Evolutionary conservation across 208 protist species (phyloP), one percentile per base, ranked within the genome.

Genomic region (Leishmania aethiopica): DNA sequence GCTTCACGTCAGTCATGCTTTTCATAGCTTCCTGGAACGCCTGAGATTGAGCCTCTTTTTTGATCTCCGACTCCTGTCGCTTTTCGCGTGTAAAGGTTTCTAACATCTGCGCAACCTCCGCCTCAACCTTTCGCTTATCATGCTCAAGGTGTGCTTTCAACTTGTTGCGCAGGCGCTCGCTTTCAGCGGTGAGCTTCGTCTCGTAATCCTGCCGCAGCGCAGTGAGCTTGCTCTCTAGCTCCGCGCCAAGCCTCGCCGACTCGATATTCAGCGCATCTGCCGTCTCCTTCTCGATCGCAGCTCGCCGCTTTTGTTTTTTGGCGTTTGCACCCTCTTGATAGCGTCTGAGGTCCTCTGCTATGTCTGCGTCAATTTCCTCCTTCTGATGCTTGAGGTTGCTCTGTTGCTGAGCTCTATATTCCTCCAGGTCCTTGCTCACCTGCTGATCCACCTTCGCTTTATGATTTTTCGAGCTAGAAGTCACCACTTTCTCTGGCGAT

Each of bases 41-140:
- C 80, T 87, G 82, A 5, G 74, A 74, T 45, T 88, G 83, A 11
- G 85, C 83, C 37, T 91, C 85, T 49, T 83, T 82, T 74, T 83
- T 80, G 32, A 86, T 84, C 72, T 93, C 83, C 0, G 67, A 84
- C 80, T 91, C 85, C 45, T 89, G 71, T 3, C 77, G 77, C 59
- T 86, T 83, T 57, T 89, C 83, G 8, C 86, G 80, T 10, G 81
- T 82, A 69, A 91, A 90, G 0, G 66, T 72, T 22, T 91, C 90
- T 25, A 93, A 77, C 32, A 84, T 83, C 19, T 87, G 78, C 32
- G 79, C 75, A 19, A 84, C 40, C 37, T 91, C 86, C 11, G 85
- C 76, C n/a, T 89, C 83, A 17, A 83, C 76, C 49, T 91, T 91
- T 28, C 75, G 64, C 79, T 84, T 88, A 77, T 93, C 90, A 28